Conservation (phyloP, 2,329 filamentous ascomycete genomes). For the Colletotrichum liriopes region DNA sequence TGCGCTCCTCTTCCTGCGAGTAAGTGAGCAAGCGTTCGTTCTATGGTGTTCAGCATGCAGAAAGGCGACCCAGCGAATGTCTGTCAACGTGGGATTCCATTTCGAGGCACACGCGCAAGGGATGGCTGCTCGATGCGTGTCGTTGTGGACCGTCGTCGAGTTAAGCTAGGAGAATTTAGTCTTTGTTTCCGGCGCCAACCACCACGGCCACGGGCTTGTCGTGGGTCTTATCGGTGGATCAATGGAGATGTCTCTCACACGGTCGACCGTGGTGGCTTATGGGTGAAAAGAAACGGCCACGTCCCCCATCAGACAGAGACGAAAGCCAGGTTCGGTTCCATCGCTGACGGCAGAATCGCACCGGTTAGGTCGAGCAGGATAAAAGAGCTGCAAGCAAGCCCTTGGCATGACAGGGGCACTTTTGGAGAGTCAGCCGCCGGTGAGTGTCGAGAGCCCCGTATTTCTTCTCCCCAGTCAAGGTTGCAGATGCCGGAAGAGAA, state of each 20-base stretch:
- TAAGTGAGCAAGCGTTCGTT: slow-evolving; percentile 23
- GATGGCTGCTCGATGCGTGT: slow-evolving; percentile 12
- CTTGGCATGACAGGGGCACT: slow-evolving; percentile 52
- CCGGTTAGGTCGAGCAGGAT: slow-evolving; percentile 45
- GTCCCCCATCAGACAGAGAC: slow-evolving; percentile 9
- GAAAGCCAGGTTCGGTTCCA: slow-evolving; percentile 24
- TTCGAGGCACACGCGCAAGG: background rate
- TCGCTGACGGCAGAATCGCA: slow-evolving; percentile 46
- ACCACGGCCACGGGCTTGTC: slow-evolving; percentile 9
- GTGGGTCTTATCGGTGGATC: slow-evolving; percentile 21
- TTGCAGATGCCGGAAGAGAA: background rate
- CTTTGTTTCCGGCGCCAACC: slow-evolving; percentile 1
- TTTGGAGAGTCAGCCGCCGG: slow-evolving; percentile 44
- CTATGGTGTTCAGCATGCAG: background rate
- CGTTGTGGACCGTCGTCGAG: slow-evolving; percentile 5
- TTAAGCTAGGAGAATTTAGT: slow-evolving; percentile 10
- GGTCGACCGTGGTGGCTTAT: slow-evolving; percentile 4
- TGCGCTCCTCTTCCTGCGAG: slow-evolving; percentile 41
- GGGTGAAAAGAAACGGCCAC: slow-evolving; percentile 17
- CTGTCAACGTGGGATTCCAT: background rate
- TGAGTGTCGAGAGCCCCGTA: slow-evolving; percentile 25
- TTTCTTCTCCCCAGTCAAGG: background rate
- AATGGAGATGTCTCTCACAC: slow-evolving; percentile 30
- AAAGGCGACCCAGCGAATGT: slow-evolving; percentile 7
- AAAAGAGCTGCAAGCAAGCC: slow-evolving; percentile 35